phyloP scores from a whole-genome alignment of 2,329 filamentous ascomycete genomes.

The Acephala macrosclerotiorum region DNA sequence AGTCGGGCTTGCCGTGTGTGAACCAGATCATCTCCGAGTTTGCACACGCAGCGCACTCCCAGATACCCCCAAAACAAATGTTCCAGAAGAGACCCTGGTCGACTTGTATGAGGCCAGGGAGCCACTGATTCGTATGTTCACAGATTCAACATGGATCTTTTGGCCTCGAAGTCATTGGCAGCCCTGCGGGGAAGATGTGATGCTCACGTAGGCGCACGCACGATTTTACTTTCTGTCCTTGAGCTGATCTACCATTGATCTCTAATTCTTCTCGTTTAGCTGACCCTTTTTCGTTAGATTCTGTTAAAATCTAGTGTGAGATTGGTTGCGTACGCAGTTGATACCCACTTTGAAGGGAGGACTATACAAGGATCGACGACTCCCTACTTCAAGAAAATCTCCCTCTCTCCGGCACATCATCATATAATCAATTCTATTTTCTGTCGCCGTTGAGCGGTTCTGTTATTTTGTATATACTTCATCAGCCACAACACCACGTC shows the following conservation, averaged over 20 bases:
- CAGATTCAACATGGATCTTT: not conserved
- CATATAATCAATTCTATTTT: not conserved
- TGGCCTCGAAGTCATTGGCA: not conserved
- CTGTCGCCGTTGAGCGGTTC: not conserved
- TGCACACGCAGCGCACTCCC: constrained; percentile 2
- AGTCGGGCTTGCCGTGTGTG: not conserved
- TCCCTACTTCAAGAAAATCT: not conserved
- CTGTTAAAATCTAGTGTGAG: not conserved
- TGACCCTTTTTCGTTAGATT: not conserved
- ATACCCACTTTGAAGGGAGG: not conserved
- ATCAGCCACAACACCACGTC: not conserved
- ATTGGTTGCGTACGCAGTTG: not conserved
- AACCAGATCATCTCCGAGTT: not conserved
- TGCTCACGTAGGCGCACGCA: not conserved
- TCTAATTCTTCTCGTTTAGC: not conserved
- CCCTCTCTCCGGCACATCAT: not conserved
- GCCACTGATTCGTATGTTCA: not conserved
- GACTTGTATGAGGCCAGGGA: not conserved
- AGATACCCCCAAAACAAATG: not conserved
- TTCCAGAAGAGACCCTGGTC: not conserved
- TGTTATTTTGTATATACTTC: not conserved
- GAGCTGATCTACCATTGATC: not conserved
- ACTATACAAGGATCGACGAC: not conserved
- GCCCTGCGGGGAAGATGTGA: not conserved
- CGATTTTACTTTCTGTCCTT: not conserved